Evolutionary conservation across 2,329 filamentous ascomycete species (phyloP), one percentile per base, ranked within the genome.

Genomic region (Talaromyces atroroseus): DNA sequence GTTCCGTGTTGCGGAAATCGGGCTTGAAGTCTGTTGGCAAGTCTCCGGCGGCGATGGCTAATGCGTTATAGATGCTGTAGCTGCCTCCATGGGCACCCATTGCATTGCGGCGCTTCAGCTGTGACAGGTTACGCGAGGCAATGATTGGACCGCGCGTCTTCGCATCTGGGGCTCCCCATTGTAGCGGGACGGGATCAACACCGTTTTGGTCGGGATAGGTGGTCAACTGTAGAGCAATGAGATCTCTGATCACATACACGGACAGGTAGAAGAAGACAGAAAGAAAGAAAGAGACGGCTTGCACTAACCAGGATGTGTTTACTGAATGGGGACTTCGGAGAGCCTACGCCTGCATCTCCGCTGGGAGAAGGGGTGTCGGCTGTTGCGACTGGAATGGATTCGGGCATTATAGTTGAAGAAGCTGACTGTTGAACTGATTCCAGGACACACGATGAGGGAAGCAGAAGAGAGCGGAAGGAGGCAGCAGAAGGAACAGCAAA

Each of bases 191-290:
- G n/a, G 92, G 92, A 62, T 95, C 89, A 72, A 97, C 92, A 60
- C 92, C 92, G 62, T 89, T 90, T 75, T 96, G 92, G 64, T 90
- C 91, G 26, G 92, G 92, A 73, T 97, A 96, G 5, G 92, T 96
- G 51, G 86, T 89, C 62, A 89, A 70, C 68, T 71, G 57, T 18
- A 20, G 14, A 23, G 11, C 1, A 42, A 18, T 45, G 16, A 7
- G 48, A 54, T 67, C 44, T 68, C 58, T 45, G 46, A 14, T 5
- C 12, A 23, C 21, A 34, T 38, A 47, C 16, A n/a, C n/a, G n/a
- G n/a, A n/a, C n/a, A n/a, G n/a, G n/a, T n/a, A n/a, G n/a, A n/a
- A n/a, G n/a, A n/a, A n/a, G n/a, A n/a, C n/a, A n/a, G n/a, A n/a
- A n/a, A 20, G 16, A 18, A 2, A 20, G 2, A n/a, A 34, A 10